phyloP scores from a whole-genome alignment of 352 stramenopile species.

The Globisporangium iwayamae region DNA sequence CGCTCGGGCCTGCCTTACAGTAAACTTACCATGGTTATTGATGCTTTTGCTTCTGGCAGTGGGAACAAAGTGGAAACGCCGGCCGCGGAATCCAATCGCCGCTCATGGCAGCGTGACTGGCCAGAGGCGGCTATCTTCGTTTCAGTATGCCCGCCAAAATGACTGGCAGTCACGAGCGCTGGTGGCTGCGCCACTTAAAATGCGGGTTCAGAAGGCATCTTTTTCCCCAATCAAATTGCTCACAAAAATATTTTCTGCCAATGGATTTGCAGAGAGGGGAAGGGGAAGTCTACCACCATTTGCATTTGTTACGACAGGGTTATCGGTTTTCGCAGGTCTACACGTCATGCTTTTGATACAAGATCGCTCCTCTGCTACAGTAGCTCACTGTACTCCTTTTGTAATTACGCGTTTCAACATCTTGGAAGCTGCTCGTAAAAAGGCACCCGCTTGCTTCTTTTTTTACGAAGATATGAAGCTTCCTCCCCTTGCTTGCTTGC shows the following conservation, averaged over 20 bases:
- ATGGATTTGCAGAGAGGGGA: too few species aligned
- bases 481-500: conserved; percentile 4
- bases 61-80: conserved; percentile 66
- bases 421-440: conserved; percentile 11
- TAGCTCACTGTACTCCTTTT: background rate
- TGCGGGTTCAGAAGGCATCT: background rate
- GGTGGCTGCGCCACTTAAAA: conserved; percentile 34
- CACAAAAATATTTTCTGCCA: too few species aligned
- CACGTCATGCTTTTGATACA: background rate
- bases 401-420: conserved; percentile 8
- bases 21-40: conserved; percentile 74
- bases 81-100: conserved; percentile 19
- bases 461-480: conserved; percentile 18
- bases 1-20: background rate
- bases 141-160: conserved; percentile 68
- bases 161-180: conserved; percentile 73
- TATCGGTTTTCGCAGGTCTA: too few species aligned
- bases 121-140: conserved; percentile 43
- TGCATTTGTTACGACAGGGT: too few species aligned
- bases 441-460: background rate
- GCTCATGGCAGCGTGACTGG: conserved; percentile 22
- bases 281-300: too few species aligned
- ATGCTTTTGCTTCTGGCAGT: conserved; percentile 84
- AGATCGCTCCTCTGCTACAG: conserved; percentile 1
- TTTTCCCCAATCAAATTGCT: too few species aligned